Evolutionary conservation across 371 early-diverging fungal species (phyloP).

Genomic region (Mortierella sp.): DNA sequence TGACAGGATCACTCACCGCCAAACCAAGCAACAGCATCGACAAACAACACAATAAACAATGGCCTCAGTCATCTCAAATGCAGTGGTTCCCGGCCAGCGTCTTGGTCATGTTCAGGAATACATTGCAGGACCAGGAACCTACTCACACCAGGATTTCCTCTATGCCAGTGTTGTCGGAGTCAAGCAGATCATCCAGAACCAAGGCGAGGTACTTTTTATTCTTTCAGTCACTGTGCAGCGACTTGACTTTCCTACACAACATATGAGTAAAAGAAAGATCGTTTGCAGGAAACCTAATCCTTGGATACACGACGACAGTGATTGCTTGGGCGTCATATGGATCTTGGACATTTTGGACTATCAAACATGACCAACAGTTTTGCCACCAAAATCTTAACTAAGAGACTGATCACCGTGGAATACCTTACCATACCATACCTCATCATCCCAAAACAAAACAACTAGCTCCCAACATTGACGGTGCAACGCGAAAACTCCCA

Average conservation of each 20-base stretch:
- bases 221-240: constrained; percentile 3
- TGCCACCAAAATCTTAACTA: too few species aligned
- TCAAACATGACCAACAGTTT: too few species aligned
- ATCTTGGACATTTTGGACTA: too few species aligned
- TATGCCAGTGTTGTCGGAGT: constrained; percentile 88
- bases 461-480: constrained; percentile 67
- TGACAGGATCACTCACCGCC: neutral
- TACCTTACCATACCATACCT: neutral
- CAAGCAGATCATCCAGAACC: constrained; percentile 56
- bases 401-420: too few species aligned
- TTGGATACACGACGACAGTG: too few species aligned
- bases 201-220: constrained; percentile 4
- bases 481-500: constrained; percentile 80
- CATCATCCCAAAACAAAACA: neutral
- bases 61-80: constrained; percentile 52
- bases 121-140: constrained; percentile 83
- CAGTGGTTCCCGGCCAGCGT: constrained; percentile 87
- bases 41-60: constrained; percentile 9
- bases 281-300: too few species aligned
- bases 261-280: too few species aligned
- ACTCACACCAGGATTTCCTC: constrained; percentile 79
- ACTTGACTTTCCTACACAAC: neutral
- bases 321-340: too few species aligned
- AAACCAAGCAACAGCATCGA: neutral
- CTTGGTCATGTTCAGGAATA: constrained; percentile 83